Base-by-base conservation (phyloP, 805 yeast genomes). In the Candida multigemmis region DNA sequence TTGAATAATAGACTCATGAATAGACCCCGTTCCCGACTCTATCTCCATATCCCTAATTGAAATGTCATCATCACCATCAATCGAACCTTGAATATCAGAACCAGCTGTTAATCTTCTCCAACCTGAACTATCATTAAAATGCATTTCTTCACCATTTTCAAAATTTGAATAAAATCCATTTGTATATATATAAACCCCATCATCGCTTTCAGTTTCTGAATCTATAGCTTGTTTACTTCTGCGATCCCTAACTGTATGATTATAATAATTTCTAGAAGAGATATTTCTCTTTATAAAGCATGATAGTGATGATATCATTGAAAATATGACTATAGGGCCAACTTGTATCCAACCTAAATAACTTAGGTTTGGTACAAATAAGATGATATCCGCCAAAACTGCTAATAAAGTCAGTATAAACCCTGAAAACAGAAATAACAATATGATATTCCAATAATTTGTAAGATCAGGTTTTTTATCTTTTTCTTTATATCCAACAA, bases 301-400 rank as follows among this genome's bases (percentile, higher is more conserved):
- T 12, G 81, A 52, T 36, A 77, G 47, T 2, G 85, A 67, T 1
- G 84, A 75, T 16, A 73, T 64, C 2, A 77, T 36, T 0, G 89
- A 79, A 24, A 77, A 61, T 17, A 77, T 48, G 2, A 79, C 68
- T 0, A 91, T 71, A 1, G 89, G 71, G 1, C 73, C 74, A 14
- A 87, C 56, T 33, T 82, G 68, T 26, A 80, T 56, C 96, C 96
- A 89, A 14, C 95, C 95, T 23, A 78, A 69, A 76, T 85, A 86
- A 28, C 73, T 67, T 29, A 89, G 55, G 44, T 75, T 74, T 2
- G 87, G 82, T 2, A 77, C 67, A 42, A 89, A 89, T 26, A 89
- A 50, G 21, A 87, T 50, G 20, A 87, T 70, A 48, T 89, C 97
- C 3, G 84, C 84, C 33, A 87, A 56, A 37, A 89, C 82, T 5